A percentile compares a stretch with the other conserved stretches of the same genome.
phyloP scores from a whole-genome alignment of 2,329 filamentous ascomycete genomes.

The Calonectria pauciramosa region DNA sequence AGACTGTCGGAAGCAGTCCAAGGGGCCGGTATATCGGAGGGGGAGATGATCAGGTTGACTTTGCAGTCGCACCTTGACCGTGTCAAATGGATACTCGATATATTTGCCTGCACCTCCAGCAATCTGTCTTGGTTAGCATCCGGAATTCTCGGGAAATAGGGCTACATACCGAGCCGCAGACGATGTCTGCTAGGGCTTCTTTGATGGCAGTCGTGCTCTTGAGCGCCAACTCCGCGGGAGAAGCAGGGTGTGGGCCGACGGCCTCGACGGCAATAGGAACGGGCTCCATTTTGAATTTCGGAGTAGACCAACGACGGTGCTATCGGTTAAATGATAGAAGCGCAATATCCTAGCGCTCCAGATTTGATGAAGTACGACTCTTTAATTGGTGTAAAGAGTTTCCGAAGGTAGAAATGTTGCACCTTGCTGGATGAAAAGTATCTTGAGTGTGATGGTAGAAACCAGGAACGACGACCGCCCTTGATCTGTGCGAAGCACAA shows the following conservation, averaged over 20 bases:
- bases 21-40: conserved; percentile 84
- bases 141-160: not conserved
- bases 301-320: not conserved
- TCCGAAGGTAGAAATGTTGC: not conserved
- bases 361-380: not conserved
- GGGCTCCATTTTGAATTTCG: conserved; percentile 49
- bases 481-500: conserved; percentile 11
- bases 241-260: conserved; percentile 34
- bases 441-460: not conserved
- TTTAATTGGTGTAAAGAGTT: not conserved
- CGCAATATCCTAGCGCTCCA: not conserved
- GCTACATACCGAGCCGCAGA: conserved; percentile 83
- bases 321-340: not conserved
- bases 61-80: conserved; percentile 96
- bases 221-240: conserved; percentile 41
- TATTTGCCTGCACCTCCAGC: conserved; percentile 94
- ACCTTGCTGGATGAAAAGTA: not conserved
- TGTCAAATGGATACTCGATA: conserved; percentile 99
- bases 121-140: conserved; percentile 59
- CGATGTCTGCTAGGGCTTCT: conserved; percentile 87
- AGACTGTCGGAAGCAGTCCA: conserved; percentile 95
- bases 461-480: no score
- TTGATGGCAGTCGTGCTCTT: conserved; percentile 58
- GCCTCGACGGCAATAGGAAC: conserved; percentile 47
- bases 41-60: conserved; percentile 91